These are phyloP conservation scores for Mucuna pruriens DNA, from an alignment of 306 rosid genomes.

Conservation along the genomic window DNA sequence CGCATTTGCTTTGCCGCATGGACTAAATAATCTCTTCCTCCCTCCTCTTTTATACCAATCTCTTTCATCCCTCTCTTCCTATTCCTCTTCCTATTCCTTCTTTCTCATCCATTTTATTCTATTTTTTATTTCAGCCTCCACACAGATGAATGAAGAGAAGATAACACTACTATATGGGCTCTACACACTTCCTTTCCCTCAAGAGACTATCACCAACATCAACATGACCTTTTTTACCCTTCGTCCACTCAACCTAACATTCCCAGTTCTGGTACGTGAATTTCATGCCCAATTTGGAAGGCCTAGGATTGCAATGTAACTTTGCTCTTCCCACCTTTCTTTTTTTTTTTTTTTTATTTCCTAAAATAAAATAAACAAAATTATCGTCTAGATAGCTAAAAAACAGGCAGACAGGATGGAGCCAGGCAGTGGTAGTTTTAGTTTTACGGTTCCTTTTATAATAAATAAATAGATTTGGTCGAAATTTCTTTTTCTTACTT, in stretches of 20 bases:
- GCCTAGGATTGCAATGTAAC: conserved; percentile 34
- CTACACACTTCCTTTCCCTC: background rate
- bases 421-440: conserved; percentile 69
- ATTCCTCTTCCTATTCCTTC: background rate
- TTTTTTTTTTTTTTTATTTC: background rate
- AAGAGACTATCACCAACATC: conserved; percentile 34
- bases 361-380: background rate
- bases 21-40: no score
- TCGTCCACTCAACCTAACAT: background rate
- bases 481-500: background rate
- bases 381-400: conserved; percentile 29
- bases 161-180: background rate
- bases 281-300: conserved; percentile 27
- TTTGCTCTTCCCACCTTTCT: background rate
- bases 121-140: no score
- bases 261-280: background rate
- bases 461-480: background rate
- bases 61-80: conserved; percentile 18
- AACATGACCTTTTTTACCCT: conserved; percentile 29
- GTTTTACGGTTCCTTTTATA: conserved; percentile 28
- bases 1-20: conserved; percentile 19
- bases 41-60: conserved; percentile 25
- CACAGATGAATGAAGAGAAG: conserved; percentile 39
- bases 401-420: conserved; percentile 74
- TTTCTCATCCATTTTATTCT: background rate